Percentiles rank a stretch among this genome's conserved stretches.
Conservation (phyloP, 1,284 basidiomycete species). For the Inonotus obliquus region DNA sequence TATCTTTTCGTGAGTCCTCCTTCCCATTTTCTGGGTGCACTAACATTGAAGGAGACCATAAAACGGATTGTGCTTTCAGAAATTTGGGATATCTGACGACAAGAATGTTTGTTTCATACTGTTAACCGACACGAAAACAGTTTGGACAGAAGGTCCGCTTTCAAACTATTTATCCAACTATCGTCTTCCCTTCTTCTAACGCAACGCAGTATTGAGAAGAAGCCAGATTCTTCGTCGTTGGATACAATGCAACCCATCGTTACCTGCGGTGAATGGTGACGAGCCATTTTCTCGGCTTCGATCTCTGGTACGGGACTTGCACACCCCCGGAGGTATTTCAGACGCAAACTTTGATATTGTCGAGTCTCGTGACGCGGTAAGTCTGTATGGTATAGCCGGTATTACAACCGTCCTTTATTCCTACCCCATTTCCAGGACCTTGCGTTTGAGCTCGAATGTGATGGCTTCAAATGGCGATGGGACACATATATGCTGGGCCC, state of each 20-base stretch:
- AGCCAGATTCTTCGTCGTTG: conserved; percentile 63
- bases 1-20: conserved; percentile 60
- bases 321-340: conserved; percentile 52
- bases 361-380: conserved; percentile 56
- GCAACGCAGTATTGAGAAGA: conserved; percentile 45
- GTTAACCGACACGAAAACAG: conserved; percentile 66
- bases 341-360: conserved; percentile 55
- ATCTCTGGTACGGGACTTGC: conserved; percentile 44
- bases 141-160: conserved; percentile 66
- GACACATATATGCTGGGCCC: conserved; percentile 61
- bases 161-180: conserved; percentile 3
- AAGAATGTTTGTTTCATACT: conserved; percentile 56
- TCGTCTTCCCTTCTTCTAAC: background rate
- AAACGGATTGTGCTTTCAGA: background rate
- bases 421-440: conserved; percentile 46
- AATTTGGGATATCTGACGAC: conserved; percentile 33
- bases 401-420: background rate
- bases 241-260: conserved; percentile 46
- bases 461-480: conserved; percentile 70
- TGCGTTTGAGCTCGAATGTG: conserved; percentile 53
- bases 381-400: conserved; percentile 19
- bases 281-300: conserved; percentile 55
- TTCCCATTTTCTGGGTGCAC: conserved; percentile 29
- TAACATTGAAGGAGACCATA: conserved; percentile 19
- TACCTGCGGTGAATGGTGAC: conserved; percentile 30